Conservation (phyloP, 352 stramenopile species). For the Lagenidium giganteum region DNA sequence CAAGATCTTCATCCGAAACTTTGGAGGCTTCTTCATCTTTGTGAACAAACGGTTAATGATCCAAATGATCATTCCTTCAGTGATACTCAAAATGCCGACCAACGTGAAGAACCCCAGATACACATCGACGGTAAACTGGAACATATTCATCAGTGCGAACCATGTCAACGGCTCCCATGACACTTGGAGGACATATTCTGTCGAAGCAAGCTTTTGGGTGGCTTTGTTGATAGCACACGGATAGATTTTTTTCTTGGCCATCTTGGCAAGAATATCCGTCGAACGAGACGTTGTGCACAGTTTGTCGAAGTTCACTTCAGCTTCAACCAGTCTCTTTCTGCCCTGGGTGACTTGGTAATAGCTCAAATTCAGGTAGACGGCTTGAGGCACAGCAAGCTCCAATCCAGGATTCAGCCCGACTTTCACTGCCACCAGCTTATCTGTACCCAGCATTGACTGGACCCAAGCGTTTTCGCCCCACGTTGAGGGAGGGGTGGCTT, state of each 20-base stretch:
- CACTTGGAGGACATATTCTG: conserved; percentile 85
- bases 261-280: conserved; percentile 48
- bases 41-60: conserved; percentile 93
- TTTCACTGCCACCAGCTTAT: conserved; percentile 73
- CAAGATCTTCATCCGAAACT: conserved; percentile 89
- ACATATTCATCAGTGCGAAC: conserved; percentile 95
- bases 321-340: conserved; percentile 57
- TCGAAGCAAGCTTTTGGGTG: conserved; percentile 54
- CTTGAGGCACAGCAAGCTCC: conserved; percentile 46
- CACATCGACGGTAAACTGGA: conserved; percentile 92
- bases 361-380: conserved; percentile 71
- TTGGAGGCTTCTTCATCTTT: conserved; percentile 92
- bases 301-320: conserved; percentile 63
- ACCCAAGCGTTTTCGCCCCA: conserved; percentile 46
- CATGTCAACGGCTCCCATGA: conserved; percentile 87
- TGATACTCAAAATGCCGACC: conserved; percentile 84
- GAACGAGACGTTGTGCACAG: conserved; percentile 70
- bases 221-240: conserved; percentile 61
- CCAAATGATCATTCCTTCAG: conserved; percentile 90
- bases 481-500: too few relatives aligned
- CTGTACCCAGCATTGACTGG: conserved; percentile 40
- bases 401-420: conserved; percentile 39
- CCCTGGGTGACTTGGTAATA: conserved; percentile 75
- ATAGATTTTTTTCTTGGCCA: conserved; percentile 64
- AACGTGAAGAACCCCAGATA: conserved; percentile 94